Evolutionary conservation across 192 early-diverging fungal species (phyloP).

Genomic region (Diversispora epigaea): DNA sequence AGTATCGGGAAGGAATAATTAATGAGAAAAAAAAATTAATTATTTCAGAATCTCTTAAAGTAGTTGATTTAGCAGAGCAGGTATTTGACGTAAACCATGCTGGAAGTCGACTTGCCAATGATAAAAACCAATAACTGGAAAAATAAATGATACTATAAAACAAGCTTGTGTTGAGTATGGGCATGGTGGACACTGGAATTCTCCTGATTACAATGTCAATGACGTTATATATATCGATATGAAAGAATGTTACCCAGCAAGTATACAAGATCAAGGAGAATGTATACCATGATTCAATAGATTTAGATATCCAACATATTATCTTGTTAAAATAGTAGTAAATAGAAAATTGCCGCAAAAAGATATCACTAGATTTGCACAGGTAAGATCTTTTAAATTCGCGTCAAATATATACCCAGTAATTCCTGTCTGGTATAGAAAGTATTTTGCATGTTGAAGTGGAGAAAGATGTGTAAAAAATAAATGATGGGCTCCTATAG

Average conservation of each 20-base stretch:
- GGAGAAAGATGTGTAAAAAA: not conserved
- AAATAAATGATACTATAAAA: constrained; percentile 17
- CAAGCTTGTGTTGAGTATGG: too few relatives aligned
- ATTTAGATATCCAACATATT: constrained; percentile 21
- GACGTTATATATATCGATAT: constrained; percentile 23
- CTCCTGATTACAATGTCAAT: constrained; percentile 6
- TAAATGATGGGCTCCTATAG: not conserved
- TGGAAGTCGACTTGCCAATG: constrained; percentile 7
- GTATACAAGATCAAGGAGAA: constrained; percentile 21
- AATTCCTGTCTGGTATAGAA: constrained; percentile 13
- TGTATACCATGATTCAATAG: constrained; percentile 13
- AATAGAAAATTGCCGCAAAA: constrained; percentile 6
- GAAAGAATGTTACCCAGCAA: constrained; percentile 19
- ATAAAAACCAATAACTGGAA: not conserved
- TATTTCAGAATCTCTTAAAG: constrained; percentile 12
- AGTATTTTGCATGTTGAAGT: constrained; percentile 7
- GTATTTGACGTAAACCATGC: constrained; percentile 26
- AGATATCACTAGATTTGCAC: constrained; percentile 1
- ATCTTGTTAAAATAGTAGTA: constrained; percentile 17
- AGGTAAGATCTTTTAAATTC: too few relatives aligned
- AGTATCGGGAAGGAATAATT: constrained; percentile 22
- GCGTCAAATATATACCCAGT: constrained; percentile 1
- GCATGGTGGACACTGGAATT: constrained; percentile 10
- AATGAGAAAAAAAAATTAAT: constrained; percentile 5
- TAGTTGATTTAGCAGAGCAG: too few relatives aligned